Base-by-base conservation (phyloP, 768 basidiomycete species). In the Infundibulicybe gibba region DNA sequence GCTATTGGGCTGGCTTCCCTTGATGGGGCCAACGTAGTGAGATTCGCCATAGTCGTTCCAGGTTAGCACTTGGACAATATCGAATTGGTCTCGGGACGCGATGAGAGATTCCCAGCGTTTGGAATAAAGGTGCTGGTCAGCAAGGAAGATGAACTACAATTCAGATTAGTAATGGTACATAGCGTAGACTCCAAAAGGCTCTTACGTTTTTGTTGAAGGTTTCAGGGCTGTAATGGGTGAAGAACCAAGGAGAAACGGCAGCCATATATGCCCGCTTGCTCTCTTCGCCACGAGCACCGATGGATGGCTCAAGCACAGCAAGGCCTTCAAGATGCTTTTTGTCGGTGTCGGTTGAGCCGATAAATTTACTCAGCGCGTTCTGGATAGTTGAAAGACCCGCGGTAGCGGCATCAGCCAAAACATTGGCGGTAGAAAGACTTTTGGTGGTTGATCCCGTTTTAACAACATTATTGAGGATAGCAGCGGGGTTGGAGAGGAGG, bases 1-100 rank as follows among this genome's bases (percentile, higher is more conserved):
- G 43, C 83, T 85, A 59, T 80, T 73, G 40, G 89, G 88, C 57
- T 86, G 81, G 20, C 69, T 77, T 9, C 87, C 85, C 52, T 82
- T 77, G 55, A 89, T 79, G 2, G 90, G 89, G 12, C 84, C 87
- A 40, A 93, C 68, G 60, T 94, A 93, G 58, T 90, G 85, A 3
- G 82, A 85, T 59, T 87, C 85, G 50, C 85, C 84, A 46, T 70
- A 88, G 60, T 89, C 87, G 49, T 90, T 90, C 81, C 81, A 88
- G 12, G 80, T 77, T 39, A 82, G 49, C 47, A 84, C 59, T 61
- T 89, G 70, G 15, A 78, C 76, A 41, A 88, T 69, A 54, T 83
- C 80, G 25, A 85, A 66, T 50, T 75, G 58, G 48, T 77, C 71
- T 30, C 85, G 77, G n/a, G 75, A 66, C 21, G 57, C 54, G 41